Conservation (phyloP, 129 eudicot genomes). For the Tagetes patula region DNA sequence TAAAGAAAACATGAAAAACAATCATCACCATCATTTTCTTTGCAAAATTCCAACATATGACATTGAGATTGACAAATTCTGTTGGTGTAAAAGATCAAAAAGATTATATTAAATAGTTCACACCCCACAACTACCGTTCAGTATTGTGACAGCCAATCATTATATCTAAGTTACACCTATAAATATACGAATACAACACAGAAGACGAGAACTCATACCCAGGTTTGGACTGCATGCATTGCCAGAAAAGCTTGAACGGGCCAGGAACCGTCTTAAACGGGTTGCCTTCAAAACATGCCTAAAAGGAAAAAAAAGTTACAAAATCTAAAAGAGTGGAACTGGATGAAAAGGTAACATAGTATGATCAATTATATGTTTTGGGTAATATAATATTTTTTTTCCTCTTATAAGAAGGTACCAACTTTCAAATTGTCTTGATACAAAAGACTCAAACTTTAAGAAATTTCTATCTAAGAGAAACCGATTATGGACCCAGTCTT, state of each 20-base stretch:
- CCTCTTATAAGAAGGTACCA: background rate
- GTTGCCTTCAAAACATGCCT: constrained; percentile 99
- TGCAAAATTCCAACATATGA: background rate
- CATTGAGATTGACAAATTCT: background rate
- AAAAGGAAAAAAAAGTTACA: background rate
- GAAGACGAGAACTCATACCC: constrained; percentile 50
- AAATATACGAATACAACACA: background rate
- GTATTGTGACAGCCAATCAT: background rate
- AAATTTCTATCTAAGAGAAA: background rate
- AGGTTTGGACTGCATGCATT: constrained; percentile 95
- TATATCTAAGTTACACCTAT: background rate
- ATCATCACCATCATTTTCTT: background rate
- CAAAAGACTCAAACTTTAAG: background rate
- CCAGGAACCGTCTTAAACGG: constrained; percentile 98
- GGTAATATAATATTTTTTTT: background rate
- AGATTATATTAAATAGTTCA: background rate
- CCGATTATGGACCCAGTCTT: background rate
- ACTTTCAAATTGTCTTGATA: background rate
- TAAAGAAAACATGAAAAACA: constrained; percentile 3
- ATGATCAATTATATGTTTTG: background rate
- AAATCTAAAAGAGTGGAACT: background rate
- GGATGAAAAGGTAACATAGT: background rate
- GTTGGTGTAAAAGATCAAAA: background rate
- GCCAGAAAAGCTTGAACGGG: constrained; percentile 93
- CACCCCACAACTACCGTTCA: background rate